These are phyloP conservation scores for Conidiobolus incongruus DNA, from an alignment of 371 early-diverging fungal genomes.

Conservation along the genomic window DNA sequence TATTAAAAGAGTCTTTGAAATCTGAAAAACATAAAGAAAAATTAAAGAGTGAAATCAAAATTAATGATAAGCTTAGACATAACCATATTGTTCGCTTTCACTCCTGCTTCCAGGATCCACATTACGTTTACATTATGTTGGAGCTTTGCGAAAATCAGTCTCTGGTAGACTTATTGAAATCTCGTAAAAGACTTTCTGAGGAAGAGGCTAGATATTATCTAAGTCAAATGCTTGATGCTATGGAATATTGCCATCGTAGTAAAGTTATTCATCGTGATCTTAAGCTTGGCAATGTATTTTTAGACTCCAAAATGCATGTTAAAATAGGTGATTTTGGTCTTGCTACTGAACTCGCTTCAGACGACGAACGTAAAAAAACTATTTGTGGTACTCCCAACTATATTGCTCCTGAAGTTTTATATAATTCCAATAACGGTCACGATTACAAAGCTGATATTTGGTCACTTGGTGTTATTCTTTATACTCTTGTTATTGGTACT, in stretches of 20 bases:
- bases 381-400: conserved; percentile 98
- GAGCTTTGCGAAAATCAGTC: too few species aligned
- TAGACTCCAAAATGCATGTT: conserved; percentile 82
- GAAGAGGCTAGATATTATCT: conserved; percentile 33
- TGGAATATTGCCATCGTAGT: conserved; percentile 54
- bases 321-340: too few species aligned
- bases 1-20: too few species aligned
- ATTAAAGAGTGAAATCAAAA: too few species aligned
- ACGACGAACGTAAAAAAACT: conserved; percentile 74
- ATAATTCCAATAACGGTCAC: conserved; percentile 76
- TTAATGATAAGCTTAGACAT: too few species aligned
- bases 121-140: too few species aligned
- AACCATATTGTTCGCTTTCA: too few species aligned
- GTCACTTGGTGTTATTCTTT: conserved; percentile 93
- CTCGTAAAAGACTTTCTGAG: conserved; percentile 13
- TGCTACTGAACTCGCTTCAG: conserved; percentile 49
- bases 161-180: too few species aligned
- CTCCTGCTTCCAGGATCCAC: too few species aligned
- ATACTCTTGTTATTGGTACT: conserved; percentile 71
- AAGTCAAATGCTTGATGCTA: conserved; percentile 65
- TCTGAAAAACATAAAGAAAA: too few species aligned
- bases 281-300: conserved; percentile 88
- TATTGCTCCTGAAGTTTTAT: too few species aligned
- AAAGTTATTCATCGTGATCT: conserved; percentile 95
- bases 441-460: conserved; percentile 96